Conservation (phyloP, 1,284 basidiomycete species). For the Kalmanozyma brasiliensis region DNA sequence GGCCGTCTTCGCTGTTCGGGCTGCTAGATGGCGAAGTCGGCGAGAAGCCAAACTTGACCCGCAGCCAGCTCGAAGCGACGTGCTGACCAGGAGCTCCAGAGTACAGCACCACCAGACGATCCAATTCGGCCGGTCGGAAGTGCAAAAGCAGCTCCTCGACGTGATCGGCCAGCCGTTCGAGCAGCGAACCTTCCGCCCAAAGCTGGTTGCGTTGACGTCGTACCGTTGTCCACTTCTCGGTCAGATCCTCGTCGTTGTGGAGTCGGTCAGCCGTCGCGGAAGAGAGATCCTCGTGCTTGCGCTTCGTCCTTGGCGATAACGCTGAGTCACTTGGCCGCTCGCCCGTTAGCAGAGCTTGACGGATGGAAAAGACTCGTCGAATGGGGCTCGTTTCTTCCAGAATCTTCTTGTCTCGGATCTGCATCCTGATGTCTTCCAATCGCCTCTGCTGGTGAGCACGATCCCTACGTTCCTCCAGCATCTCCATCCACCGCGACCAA, state of each 20-base stretch:
- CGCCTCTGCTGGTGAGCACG: conserved; percentile 21
- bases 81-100: conserved; percentile 28
- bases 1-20: conserved; percentile 2
- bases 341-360: conserved; percentile 29
- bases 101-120: conserved; percentile 26
- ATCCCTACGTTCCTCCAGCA: conserved; percentile 24
- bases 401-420: conserved; percentile 25
- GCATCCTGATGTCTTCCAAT: conserved; percentile 21
- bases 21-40: conserved; percentile 2
- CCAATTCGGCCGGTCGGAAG: conserved; percentile 31
- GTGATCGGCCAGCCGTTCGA: conserved; percentile 31
- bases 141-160: conserved; percentile 37
- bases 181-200: conserved; percentile 37
- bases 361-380: conserved; percentile 23
- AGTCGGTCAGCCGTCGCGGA: not conserved
- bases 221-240: conserved; percentile 17
- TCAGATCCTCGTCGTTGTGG: conserved; percentile 15
- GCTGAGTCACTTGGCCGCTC: not conserved
- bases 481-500: conserved; percentile 22
- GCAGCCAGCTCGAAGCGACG: conserved; percentile 47
- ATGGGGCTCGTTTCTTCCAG: conserved; percentile 14
- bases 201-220: conserved; percentile 29
- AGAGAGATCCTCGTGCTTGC: conserved; percentile 20
- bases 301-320: conserved; percentile 7
- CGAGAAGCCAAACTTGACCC: conserved; percentile 43